phyloP scores from a whole-genome alignment of 352 stramenopile genomes.

The Phytophthora palmivora region DNA sequence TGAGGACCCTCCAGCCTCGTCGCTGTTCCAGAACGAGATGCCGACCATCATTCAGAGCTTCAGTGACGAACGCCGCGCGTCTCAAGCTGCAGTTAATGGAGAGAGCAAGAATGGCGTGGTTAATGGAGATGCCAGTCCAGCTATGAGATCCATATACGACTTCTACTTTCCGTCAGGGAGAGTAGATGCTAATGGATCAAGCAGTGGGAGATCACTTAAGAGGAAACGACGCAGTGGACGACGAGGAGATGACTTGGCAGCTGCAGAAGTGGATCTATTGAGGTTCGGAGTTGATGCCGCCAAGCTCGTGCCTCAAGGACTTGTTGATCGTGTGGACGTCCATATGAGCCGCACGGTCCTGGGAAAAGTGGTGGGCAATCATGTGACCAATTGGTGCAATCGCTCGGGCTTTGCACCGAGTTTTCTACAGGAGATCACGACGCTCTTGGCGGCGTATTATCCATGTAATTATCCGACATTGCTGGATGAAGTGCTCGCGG shows the following conservation, averaged over 20 bases:
- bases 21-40: constrained; percentile 61
- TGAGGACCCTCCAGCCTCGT: constrained; percentile 23
- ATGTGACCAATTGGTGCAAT: constrained; percentile 79
- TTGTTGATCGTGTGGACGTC: constrained; percentile 83
- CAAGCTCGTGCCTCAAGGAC: constrained; percentile 83
- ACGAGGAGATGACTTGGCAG: constrained; percentile 23
- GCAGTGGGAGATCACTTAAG: constrained; percentile 47
- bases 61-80: constrained; percentile 37
- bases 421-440: constrained; percentile 77
- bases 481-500: constrained; percentile 80
- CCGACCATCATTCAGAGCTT: constrained; percentile 68
- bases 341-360: constrained; percentile 64
- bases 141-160: constrained; percentile 56
- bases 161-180: constrained; percentile 56
- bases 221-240: constrained; percentile 47
- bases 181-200: constrained; percentile 13
- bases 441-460: constrained; percentile 82
- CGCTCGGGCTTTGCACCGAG: constrained; percentile 67
- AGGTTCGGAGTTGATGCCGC: constrained; percentile 74
- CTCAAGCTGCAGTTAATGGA: constrained; percentile 9
- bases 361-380: constrained; percentile 55
- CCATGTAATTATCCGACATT: constrained; percentile 83
- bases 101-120: constrained; percentile 30
- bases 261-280: constrained; percentile 55
- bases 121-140: constrained; percentile 35